phyloP scores from a whole-genome alignment of 768 basidiomycete genomes.

The Lactifluus volemus region DNA sequence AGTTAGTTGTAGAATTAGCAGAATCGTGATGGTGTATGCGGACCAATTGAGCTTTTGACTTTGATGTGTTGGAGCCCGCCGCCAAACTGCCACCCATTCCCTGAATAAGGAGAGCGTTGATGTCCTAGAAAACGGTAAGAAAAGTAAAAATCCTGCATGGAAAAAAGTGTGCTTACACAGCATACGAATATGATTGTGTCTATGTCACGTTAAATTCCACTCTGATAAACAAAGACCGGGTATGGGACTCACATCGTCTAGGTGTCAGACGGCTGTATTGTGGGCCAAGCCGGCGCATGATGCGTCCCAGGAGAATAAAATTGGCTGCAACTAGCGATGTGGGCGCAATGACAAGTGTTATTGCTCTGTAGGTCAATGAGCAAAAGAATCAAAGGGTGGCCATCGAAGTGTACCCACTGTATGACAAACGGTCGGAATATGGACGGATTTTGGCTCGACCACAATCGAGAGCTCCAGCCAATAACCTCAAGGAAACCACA shows the following conservation, averaged over 20 bases:
- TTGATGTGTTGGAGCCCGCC: not conserved
- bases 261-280: slow-evolving; percentile 14
- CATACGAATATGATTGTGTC: slow-evolving; percentile 13
- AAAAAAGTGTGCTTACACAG: slow-evolving; percentile 1
- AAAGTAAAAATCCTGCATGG: not conserved
- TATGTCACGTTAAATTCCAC: not conserved
- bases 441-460: slow-evolving; percentile 14
- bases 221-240: not conserved
- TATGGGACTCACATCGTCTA: slow-evolving; percentile 9
- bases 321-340: slow-evolving; percentile 18
- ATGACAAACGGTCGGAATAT: slow-evolving; percentile 6
- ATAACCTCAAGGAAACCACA: not conserved
- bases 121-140: slow-evolving; percentile 1
- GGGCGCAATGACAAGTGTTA: slow-evolving; percentile 12
- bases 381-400: not conserved
- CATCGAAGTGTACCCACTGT: slow-evolving; percentile 7
- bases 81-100: slow-evolving; percentile 10
- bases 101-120: slow-evolving; percentile 14
- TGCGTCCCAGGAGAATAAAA: slow-evolving; percentile 17
- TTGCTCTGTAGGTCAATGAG: not conserved
- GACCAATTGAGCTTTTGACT: not conserved
- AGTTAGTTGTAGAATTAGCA: not conserved
- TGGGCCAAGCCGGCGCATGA: slow-evolving; percentile 13
- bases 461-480: slow-evolving; percentile 16
- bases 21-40: not conserved